Evolutionary conservation across 306 rosid species (phyloP).

Genomic region (Cicer yamashitae): DNA sequence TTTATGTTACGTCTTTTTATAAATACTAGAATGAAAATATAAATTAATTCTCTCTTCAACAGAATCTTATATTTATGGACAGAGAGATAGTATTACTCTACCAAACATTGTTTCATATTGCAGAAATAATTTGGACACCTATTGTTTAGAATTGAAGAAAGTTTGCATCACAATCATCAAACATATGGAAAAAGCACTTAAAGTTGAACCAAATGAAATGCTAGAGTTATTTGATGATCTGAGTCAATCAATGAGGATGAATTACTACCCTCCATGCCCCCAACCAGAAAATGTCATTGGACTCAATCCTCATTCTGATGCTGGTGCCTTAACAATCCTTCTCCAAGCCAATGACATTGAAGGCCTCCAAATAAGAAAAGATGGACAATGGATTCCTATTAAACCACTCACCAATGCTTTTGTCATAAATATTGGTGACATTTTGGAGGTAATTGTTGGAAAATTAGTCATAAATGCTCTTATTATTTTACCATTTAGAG

Average conservation of each 20-base stretch:
- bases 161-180: constrained; percentile 33
- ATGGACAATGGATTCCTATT: constrained; percentile 51
- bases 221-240: constrained; percentile 34
- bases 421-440: constrained; percentile 49
- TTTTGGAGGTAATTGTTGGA: constrained; percentile 11
- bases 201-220: constrained; percentile 37
- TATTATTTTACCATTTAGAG: too few relatives aligned
- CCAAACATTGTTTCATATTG: background rate
- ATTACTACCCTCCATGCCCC: constrained; percentile 56
- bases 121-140: constrained; percentile 40
- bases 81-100: background rate
- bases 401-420: constrained; percentile 48
- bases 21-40: too few relatives aligned
- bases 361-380: constrained; percentile 53
- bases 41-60: too few relatives aligned
- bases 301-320: constrained; percentile 52
- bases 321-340: constrained; percentile 45
- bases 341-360: constrained; percentile 48
- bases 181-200: constrained; percentile 37
- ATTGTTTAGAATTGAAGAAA: constrained; percentile 16
- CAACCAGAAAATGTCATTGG: constrained; percentile 54
- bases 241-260: constrained; percentile 42
- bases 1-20: too few relatives aligned
- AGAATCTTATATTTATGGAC: too few relatives aligned
- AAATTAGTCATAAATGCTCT: background rate